Base-by-base conservation (phyloP, 2,329 filamentous ascomycete species). In the Bipolaris oryzae region DNA sequence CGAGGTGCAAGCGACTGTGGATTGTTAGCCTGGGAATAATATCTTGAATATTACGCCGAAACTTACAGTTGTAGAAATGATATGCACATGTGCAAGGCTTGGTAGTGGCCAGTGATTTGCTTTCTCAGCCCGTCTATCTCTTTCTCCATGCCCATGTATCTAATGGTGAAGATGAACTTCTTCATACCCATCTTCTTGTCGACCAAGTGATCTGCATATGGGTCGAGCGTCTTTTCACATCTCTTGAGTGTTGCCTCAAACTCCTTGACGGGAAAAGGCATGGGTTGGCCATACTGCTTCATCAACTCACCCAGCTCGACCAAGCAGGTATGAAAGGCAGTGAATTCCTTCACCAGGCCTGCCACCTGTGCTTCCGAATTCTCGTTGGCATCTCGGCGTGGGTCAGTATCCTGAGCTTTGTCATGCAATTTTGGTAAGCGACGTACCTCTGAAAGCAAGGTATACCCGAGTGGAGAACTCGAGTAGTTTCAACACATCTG, bases 141-240 rank as follows among this genome's bases (percentile, higher is more conserved):
- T 37, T 71, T 73, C 55, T 74, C 71, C 58, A 70, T 73, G 1
- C 70, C 70, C 47, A 74, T 74, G 33, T 71, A 74, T 46, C 65
- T 66, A 50, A 74, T 66, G 6, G 66, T 73, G 28, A 69, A 73
- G 7, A 65, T 39, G 31, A 73, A 58, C 49, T 73, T 74, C 46
- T 63, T 68, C 10, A 69, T n/a, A 5, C 61, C 65, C 69, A 73
- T 74, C 55, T 61, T 70, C 53, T 62, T 69, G 52, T 73, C 72
- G 18, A 74, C 65, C 6, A 74, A 58, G 37, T 73, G 62, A 13
- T 67, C 66, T 6, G 64, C 58, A 50, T 73, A 74, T 0, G 70
- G 67, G 39, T 72, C 65, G 18, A 73, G 58, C 6, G 63, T 69
- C 25, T 66, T 65, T 38, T 72, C 64, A 50, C 72, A 74, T 49